Evolutionary conservation across 2,329 filamentous ascomycete species (phyloP).

Genomic region (Knufia fluminis): DNA sequence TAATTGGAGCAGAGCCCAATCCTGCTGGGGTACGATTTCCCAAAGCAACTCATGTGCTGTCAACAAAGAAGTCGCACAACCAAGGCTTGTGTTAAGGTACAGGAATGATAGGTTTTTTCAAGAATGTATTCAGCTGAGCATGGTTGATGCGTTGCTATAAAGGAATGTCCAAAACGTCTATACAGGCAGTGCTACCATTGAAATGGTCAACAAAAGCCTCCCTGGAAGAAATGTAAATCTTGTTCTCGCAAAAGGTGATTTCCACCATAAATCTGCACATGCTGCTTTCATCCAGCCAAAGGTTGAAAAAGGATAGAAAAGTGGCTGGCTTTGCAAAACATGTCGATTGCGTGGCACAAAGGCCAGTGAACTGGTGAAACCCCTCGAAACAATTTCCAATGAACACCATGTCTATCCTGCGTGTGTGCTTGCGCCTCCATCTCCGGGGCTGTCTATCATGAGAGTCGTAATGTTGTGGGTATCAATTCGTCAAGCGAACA

Average conservation of each 20-base stretch:
- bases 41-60: not conserved
- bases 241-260: not conserved
- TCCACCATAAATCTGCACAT: not conserved
- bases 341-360: conserved; percentile 8
- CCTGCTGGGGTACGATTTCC: not conserved
- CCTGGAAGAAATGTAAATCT: not conserved
- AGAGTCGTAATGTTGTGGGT: conserved; percentile 6
- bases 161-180: not conserved
- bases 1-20: not conserved
- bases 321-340: not conserved
- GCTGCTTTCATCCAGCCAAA: not conserved
- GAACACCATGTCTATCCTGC: not conserved
- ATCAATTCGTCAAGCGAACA: conserved; percentile 7
- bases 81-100: not conserved
- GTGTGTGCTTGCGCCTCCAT: conserved; percentile 5
- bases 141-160: not conserved
- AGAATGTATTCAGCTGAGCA: not conserved
- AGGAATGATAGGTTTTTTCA: not conserved
- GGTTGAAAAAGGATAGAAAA: not conserved
- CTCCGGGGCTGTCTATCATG: not conserved
- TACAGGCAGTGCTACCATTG: not conserved
- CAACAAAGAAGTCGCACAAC: not conserved
- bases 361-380: not conserved
- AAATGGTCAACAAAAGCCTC: not conserved
- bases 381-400: not conserved